These are phyloP conservation scores for Pseudoperonospora humuli DNA, from an alignment of 352 stramenopile species.

Conservation along the genomic window DNA sequence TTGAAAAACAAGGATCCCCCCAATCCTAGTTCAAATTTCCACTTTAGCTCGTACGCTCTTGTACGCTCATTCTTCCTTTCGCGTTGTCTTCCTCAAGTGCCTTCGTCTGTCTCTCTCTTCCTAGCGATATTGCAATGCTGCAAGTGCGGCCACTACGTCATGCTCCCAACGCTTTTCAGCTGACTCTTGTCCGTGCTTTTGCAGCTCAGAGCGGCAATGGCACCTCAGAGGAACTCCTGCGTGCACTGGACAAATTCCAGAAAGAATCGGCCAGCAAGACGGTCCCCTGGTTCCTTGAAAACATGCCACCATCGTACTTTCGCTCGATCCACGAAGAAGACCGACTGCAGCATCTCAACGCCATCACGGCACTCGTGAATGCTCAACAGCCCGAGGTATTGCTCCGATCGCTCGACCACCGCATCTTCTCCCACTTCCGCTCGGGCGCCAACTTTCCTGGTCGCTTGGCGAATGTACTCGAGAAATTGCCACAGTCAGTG, in stretches of 20 bases:
- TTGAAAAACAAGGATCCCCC: no score
- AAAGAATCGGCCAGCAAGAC: constrained; percentile 61
- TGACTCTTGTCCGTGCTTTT: constrained; percentile 37
- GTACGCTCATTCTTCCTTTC: constrained; percentile 25
- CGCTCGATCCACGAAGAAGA: constrained; percentile 78
- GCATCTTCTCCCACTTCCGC: constrained; percentile 78
- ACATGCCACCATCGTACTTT: constrained; percentile 89
- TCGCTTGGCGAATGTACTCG: constrained; percentile 56
- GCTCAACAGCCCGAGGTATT: constrained; percentile 74
- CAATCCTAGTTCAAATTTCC: no score
- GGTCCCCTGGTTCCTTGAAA: constrained; percentile 82
- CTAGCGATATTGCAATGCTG: constrained; percentile 42
- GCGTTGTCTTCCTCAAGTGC: constrained; percentile 12
- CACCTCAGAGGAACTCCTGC: constrained; percentile 38
- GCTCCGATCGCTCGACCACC: constrained; percentile 61
- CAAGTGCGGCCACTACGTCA: constrained; percentile 19
- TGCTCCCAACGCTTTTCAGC: no score
- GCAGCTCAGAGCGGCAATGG: constrained; percentile 28
- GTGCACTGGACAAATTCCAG: constrained; percentile 61
- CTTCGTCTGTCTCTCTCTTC: constrained; percentile 1
- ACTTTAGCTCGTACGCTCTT: no score
- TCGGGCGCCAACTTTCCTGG: constrained; percentile 70
- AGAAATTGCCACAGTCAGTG: constrained; percentile 57
- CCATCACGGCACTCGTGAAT: constrained; percentile 74
- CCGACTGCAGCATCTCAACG: constrained; percentile 81